Percentiles rank a stretch among this genome's conserved stretches.
Conservation (phyloP, 805 yeast genomes). For the Nakazawaea ernobii region DNA sequence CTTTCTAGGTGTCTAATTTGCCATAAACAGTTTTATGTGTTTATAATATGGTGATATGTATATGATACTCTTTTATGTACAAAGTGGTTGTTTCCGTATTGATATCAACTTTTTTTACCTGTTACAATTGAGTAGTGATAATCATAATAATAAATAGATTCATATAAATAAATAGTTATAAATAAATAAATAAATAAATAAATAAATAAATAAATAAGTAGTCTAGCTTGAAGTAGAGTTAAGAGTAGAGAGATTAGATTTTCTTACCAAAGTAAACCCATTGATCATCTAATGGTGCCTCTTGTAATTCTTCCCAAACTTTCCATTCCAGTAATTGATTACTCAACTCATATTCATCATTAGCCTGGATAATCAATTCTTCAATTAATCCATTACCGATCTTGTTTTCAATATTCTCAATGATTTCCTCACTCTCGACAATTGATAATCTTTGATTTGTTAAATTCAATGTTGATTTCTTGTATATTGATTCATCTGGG, state of each 20-base stretch:
- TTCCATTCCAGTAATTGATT: slow-evolving; percentile 63
- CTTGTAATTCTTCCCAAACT: slow-evolving; percentile 77
- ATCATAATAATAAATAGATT: slow-evolving; percentile 1
- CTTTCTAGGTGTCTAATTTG: too few species aligned
- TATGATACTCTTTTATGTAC: not conserved
- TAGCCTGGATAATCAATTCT: slow-evolving; percentile 76
- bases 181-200: slow-evolving; percentile 1
- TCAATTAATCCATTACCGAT: slow-evolving; percentile 83
- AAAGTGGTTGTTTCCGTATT: not conserved
- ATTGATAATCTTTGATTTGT: slow-evolving; percentile 63
- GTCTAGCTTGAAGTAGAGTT: too few species aligned
- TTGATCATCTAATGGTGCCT: slow-evolving; percentile 73
- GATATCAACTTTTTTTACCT: not conserved
- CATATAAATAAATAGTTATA: not conserved
- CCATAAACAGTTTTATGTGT: too few species aligned
- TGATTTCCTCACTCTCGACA: slow-evolving; percentile 57
- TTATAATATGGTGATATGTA: too few species aligned
- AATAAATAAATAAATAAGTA: not conserved
- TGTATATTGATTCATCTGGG: slow-evolving; percentile 71
- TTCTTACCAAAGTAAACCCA: slow-evolving; percentile 79
- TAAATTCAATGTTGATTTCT: slow-evolving; percentile 66
- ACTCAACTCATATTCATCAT: slow-evolving; percentile 69
- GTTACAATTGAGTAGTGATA: not conserved
- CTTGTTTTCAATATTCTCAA: slow-evolving; percentile 60
- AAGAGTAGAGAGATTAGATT: slow-evolving; percentile 24